Base-by-base conservation (phyloP, 1,284 basidiomycete genomes). In the Puccinia horiana region DNA sequence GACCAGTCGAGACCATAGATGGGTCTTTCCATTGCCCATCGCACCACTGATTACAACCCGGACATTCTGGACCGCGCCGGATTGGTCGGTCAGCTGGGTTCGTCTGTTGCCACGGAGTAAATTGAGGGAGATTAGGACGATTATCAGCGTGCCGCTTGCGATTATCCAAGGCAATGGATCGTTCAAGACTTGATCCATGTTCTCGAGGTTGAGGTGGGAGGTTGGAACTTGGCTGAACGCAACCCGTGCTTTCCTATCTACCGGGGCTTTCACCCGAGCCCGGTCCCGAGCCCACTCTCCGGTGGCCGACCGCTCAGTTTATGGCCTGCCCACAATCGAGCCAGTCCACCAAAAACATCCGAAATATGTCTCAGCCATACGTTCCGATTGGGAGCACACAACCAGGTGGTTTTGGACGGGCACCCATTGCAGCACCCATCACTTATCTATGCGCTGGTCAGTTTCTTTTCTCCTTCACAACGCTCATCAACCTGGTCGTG, bases 361-460 rank as follows among this genome's bases (percentile, higher is more conserved):
- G 37, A 73, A 8, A 32, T 29, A 80, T 80, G 78, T 72, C 78
- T 70, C 78, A 80, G 58, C 69, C 78, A 40, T 80, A 73, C 69
- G 40, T 47, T 47, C 32, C 32, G 37, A 47, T 35, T 35, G 69
- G 23, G 5, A 70, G 23, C 56, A n/a, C 32, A n/a, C 54, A 54
- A 26, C 42, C 78, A 12, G 69, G 69, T n/a, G n/a, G n/a, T 0
- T 73, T 73, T 26, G 76, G 76, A 65, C 32, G 78, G 29, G 37
- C 52, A 61, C 52, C 52, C 37, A 23, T n/a, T 4, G 0, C 23
- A 49, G 37, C 37, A 23, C 67, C 67, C 8, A 80, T 80, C 69
- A 80, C 52, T 14, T 80, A 80, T 44, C 69, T 80, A 61, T 80
- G 78, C 69, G 67, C 78, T 3, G 78, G 78, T 80, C 2, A 80